Evolutionary conservation across 176 grass and related monocot species (phyloP), one percentile per base, ranked within the genome.

Genomic region (Zoysia pacifica): DNA sequence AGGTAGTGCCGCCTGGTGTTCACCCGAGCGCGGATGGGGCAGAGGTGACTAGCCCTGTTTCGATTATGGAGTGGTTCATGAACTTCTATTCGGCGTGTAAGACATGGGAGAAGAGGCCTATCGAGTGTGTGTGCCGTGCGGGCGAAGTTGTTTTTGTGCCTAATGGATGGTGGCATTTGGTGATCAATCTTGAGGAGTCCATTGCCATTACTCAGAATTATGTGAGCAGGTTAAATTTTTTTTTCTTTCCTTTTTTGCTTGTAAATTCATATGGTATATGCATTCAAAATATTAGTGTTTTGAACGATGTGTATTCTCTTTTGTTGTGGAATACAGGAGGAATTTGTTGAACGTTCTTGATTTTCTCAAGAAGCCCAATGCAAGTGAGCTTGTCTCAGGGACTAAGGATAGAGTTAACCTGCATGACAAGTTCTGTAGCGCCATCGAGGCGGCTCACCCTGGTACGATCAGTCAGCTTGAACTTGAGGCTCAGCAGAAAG

Each of bases 11-110:
- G 0, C 92, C 90, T 2, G 92, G 96, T 1, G 92, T 99, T 9
- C 90, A 95, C 72, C 88, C 92, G 2, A 95, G 96, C 6, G 67
- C 82, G 0, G 90, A 99, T 47, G 96, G 96, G 4, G 90, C 96
- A 62, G 90, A 99, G 75, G 92, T 99, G 65, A 93, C 96, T 11
- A 91, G 90, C 44, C 90, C 96, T n/a, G 92, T 95, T 12, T 93
- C 92, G 58, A 93, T 95, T 75, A 99, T 99, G 90, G 96, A 99
- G 60, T 99, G 96, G 92, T 99, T 99, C 79, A 99, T 99, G 96
- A 95, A 99, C 79, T 99, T 99, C 74, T 95, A 95, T 46, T 84
- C 62, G 6, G 81, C 86, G 8, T 99, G 96, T 72, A 91, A 75
- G 73, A 78, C 80, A 2, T 93, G 90, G 96, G 86, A 93, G 65